Evolutionary conservation across 768 basidiomycete genomes (phyloP), one percentile per base, ranked within the genome.

Genomic region (Russula brevipes): DNA sequence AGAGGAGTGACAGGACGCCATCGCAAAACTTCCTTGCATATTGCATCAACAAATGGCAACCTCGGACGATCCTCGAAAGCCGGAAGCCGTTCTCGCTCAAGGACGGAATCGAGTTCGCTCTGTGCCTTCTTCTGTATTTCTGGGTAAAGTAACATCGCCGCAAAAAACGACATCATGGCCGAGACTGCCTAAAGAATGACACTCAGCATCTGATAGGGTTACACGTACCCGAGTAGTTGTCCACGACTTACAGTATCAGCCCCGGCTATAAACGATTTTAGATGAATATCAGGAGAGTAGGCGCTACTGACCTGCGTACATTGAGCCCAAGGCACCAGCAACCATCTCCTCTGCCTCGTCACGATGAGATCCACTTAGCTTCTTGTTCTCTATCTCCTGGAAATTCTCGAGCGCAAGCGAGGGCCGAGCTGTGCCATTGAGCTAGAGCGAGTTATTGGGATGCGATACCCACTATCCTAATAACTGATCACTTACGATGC

Each of bases 401-500:
- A 63, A 11, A 14, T 38, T 42, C 2, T 57, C 56, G 24, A 57
- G 56, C 19, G 61, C 56, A 5, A 63, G 61, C 5, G 61, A 63
- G 0, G 55, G 61, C 38, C n/a, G 55, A 17, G 61, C 61, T n/a
- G 61, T 63, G 8, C 56, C 56, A 4, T 57, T 57, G 41, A 30
- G 1, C 61, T 63, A 19, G 2, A 31, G 4, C 11, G 16, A 19
- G 4, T 17, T 1, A 2, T 19, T 9, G 35, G 35, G 46, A 24
- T 24, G 24, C 24, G 24, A 24, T 24, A 24, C 24, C 24, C 24
- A 14, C 1, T 12, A 8, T 7, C 5, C 10, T 5, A 19, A 56
- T 10, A 4, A 11, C 14, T 33, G 16, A n/a, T 9, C 12, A 36
- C 24, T 38, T 30, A 51, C 61, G 12, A 57, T 57, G 42, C 35